Conservation (phyloP, 371 early-diverging fungal genomes). For the Lichtheimia ornata region DNA sequence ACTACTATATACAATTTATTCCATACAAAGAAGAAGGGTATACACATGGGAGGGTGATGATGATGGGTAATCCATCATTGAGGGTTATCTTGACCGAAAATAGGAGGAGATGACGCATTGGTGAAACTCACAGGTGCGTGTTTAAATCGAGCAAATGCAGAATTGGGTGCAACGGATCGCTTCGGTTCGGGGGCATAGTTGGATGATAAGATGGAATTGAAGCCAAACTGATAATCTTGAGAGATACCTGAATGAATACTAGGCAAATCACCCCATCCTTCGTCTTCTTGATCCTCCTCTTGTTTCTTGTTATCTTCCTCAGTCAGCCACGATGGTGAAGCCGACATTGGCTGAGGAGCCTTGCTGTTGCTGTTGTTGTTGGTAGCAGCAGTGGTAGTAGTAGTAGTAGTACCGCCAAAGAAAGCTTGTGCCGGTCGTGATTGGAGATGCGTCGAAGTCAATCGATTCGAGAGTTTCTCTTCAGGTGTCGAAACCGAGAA, state of each 20-base stretch:
- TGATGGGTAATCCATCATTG: too few species aligned
- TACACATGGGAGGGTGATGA: background rate
- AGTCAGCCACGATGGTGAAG: background rate
- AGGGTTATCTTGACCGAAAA: background rate
- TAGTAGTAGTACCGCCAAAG: background rate
- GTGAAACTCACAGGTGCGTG: background rate
- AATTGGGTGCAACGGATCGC: background rate
- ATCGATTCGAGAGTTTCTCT: background rate
- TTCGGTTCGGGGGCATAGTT: background rate
- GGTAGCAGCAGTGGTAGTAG: background rate
- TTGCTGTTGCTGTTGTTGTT: background rate
- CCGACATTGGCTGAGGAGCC: background rate
- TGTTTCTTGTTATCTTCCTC: background rate
- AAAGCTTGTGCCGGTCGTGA: background rate
- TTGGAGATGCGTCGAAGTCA: background rate
- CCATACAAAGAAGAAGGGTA: background rate
- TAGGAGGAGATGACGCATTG: background rate
- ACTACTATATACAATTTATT: background rate
- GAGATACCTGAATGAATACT: background rate
- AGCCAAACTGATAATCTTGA: background rate
- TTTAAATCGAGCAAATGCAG: background rate
- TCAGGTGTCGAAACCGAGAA: background rate
- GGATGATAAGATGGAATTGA: background rate
- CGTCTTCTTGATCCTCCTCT: background rate
- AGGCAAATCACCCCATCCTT: conserved; percentile 1